A percentile compares a stretch with the other conserved stretches of the same genome.
These are phyloP conservation scores for Camellia sinensis DNA, from an alignment of 148 eudicot species.

Conservation along the genomic window DNA sequence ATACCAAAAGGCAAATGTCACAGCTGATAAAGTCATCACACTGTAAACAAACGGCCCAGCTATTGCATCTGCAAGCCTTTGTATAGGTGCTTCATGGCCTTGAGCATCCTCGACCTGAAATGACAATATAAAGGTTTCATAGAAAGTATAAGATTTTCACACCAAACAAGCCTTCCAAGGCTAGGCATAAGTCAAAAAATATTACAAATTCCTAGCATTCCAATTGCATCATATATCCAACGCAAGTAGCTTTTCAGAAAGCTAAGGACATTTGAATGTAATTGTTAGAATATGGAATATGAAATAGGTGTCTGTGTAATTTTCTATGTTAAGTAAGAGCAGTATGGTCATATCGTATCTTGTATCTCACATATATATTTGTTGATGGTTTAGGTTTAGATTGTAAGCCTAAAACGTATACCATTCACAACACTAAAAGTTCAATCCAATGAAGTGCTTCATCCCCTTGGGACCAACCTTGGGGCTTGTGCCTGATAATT, in stretches of 20 bases:
- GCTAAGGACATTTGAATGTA: neutral
- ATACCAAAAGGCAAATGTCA: conserved; percentile 93
- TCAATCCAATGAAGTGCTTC: too few species aligned
- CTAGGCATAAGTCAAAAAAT: neutral
- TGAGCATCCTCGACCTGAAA: conserved; percentile 96
- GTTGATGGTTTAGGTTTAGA: too few species aligned
- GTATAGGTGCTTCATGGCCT: conserved; percentile 97
- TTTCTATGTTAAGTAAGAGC: too few species aligned
- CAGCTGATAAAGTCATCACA: conserved; percentile 80
- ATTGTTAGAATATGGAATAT: neutral
- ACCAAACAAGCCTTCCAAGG: neutral
- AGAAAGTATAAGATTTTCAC: neutral
- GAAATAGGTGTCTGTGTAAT: too few species aligned
- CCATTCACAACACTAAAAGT: too few species aligned
- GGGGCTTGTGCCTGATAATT: too few species aligned
- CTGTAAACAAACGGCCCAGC: conserved; percentile 95
- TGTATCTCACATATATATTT: too few species aligned
- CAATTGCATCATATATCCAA: neutral
- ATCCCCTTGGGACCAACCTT: too few species aligned
- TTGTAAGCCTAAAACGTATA: too few species aligned
- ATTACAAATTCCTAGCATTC: conserved; percentile 2
- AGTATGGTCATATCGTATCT: too few species aligned
- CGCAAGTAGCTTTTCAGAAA: neutral
- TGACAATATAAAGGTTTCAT: neutral
- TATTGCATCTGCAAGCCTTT: conserved; percentile 92